These are phyloP conservation scores for Sporothrix pseudoabietina DNA, from an alignment of 2,329 filamentous ascomycete species.

Conservation along the genomic window DNA sequence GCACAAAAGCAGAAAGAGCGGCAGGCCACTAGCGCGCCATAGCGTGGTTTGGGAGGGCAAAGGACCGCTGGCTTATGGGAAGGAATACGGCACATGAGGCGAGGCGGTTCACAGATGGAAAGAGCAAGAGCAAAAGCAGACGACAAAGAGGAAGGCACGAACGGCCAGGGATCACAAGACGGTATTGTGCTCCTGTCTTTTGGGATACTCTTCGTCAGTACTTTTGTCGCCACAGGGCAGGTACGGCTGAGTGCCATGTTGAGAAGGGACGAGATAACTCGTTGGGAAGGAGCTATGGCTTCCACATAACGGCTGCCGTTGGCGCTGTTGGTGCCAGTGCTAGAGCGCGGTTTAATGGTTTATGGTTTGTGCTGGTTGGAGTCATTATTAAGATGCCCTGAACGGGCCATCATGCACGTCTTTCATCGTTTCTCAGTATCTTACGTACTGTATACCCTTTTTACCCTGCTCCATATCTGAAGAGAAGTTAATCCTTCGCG, in stretches of 20 bases:
- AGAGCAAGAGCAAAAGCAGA: neutral
- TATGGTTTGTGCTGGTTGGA: neutral
- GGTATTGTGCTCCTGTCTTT: neutral
- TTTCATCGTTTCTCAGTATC: neutral
- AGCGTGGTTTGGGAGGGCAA: conserved; percentile 10
- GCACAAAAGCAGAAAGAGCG: neutral
- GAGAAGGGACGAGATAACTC: neutral
- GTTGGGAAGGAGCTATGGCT: neutral
- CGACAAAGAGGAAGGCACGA: neutral
- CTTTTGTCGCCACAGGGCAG: neutral
- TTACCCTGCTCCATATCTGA: neutral
- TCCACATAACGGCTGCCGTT: neutral
- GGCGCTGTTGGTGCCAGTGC: conserved; percentile 12
- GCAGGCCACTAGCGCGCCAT: neutral
- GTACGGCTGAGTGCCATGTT: neutral
- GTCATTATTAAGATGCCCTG: neutral
- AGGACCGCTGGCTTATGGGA: neutral
- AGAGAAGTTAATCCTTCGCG: neutral
- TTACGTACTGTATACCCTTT: neutral
- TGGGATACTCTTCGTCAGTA: no score
- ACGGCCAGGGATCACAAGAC: neutral
- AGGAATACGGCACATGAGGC: neutral
- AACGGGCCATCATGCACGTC: conserved; percentile 6
- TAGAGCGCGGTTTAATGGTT: neutral
- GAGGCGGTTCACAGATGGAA: neutral